Percentiles rank a stretch among this genome's conserved stretches.
phyloP scores from a whole-genome alignment of 768 basidiomycete species.

The Naematelia aurantialba region DNA sequence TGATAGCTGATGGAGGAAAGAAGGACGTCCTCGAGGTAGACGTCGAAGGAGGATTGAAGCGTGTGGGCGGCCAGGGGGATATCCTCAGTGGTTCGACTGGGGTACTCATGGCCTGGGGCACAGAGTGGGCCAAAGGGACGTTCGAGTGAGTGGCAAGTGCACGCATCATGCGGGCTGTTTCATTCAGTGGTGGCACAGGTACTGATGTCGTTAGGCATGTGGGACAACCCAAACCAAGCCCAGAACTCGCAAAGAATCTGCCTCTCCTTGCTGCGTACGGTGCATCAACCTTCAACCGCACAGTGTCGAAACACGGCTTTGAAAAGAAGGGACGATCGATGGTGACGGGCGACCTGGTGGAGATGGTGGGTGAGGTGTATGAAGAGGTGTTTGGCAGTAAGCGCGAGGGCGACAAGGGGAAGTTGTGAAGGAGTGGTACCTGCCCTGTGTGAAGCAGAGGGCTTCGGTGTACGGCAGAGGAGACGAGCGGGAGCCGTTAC shows the following conservation, averaged over 20 bases:
- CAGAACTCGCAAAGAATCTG: constrained; percentile 54
- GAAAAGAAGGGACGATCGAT: constrained; percentile 70
- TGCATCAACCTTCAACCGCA: constrained; percentile 83
- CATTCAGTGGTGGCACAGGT: not conserved
- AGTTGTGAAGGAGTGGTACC: constrained; percentile 11
- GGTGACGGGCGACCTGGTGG: constrained; percentile 72
- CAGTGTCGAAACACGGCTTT: constrained; percentile 73
- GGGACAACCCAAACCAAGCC: constrained; percentile 43
- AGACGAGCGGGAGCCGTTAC: no score
- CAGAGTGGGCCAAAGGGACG: constrained; percentile 79
- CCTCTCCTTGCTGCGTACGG: constrained; percentile 81
- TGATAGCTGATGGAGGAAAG: constrained; percentile 55
- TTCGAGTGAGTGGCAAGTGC: constrained; percentile 60
- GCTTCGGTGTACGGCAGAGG: no score
- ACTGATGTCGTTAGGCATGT: constrained; percentile 29
- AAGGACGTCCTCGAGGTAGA: constrained; percentile 65
- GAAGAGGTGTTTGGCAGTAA: constrained; percentile 62
- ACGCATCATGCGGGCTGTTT: no score
- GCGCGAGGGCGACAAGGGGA: constrained; percentile 5
- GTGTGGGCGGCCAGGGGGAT: constrained; percentile 96
- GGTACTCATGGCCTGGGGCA: constrained; percentile 89
- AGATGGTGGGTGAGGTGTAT: constrained; percentile 64
- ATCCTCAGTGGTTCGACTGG: constrained; percentile 84
- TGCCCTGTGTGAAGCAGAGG: no score
- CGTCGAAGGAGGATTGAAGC: constrained; percentile 73